phyloP scores from a whole-genome alignment of 2,329 filamentous ascomycete species.

The Aspergillus melleus region DNA sequence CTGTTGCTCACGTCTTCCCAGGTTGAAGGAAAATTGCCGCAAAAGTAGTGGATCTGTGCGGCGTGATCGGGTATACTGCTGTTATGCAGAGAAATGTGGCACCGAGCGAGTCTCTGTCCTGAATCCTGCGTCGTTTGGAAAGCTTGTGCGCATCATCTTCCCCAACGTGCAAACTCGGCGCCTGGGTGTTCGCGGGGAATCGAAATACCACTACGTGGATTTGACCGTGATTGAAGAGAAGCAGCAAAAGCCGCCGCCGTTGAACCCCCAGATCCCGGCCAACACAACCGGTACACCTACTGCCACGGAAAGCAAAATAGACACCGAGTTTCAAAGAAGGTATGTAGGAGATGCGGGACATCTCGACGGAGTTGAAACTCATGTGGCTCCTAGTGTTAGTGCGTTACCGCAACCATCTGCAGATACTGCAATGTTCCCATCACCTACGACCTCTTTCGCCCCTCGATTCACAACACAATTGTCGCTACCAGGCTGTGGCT shows the following conservation, averaged over 20 bases:
- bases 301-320: slow-evolving; percentile 23
- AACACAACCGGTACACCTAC: slow-evolving; percentile 20
- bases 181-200: slow-evolving; percentile 90
- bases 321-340: slow-evolving; percentile 32
- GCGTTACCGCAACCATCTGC: slow-evolving; percentile 32
- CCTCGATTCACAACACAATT: slow-evolving; percentile 29
- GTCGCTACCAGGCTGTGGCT: slow-evolving; percentile 27
- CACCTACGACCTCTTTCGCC: slow-evolving; percentile 39
- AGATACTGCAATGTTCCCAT: slow-evolving; percentile 42
- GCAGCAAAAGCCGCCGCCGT: slow-evolving; percentile 33
- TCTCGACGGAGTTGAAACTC: slow-evolving; percentile 8
- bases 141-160: slow-evolving; percentile 93
- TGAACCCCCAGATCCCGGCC: slow-evolving; percentile 27
- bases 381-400: slow-evolving; percentile 27
- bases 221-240: slow-evolving; percentile 49
- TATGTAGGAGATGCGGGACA: slow-evolving; percentile 16
- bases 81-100: slow-evolving; percentile 89
- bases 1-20: slow-evolving; percentile 23
- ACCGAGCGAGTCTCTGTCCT: slow-evolving; percentile 91
- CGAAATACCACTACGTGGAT: slow-evolving; percentile 88
- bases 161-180: slow-evolving; percentile 90
- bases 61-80: slow-evolving; percentile 88
- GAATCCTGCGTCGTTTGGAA: slow-evolving; percentile 96
- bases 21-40: slow-evolving; percentile 50
- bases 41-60: slow-evolving; percentile 69